A percentile compares a stretch with the other conserved stretches of the same genome.
phyloP scores from a whole-genome alignment of 2,329 filamentous ascomycete species.

The Dactylellina cionopaga region DNA sequence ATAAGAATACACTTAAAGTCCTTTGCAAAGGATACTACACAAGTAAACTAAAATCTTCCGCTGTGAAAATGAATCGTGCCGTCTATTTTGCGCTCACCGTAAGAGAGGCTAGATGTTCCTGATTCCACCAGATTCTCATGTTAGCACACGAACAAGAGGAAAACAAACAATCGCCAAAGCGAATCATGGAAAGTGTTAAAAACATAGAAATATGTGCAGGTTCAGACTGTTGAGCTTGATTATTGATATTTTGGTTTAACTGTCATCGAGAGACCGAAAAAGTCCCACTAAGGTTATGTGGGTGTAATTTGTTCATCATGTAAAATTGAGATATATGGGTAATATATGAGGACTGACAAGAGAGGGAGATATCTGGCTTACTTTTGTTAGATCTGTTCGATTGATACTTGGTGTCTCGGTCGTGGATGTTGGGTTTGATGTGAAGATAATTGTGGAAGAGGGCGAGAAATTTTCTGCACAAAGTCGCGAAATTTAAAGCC shows the following conservation, averaged over 20 bases:
- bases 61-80: too few relatives aligned
- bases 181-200: neutral
- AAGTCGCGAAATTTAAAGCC: conserved; percentile 29
- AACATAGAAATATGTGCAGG: neutral
- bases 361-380: too few relatives aligned
- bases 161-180: too few relatives aligned
- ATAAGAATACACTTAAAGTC: too few relatives aligned
- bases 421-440: neutral
- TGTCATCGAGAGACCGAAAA: conserved; percentile 36
- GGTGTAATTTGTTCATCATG: conserved; percentile 51
- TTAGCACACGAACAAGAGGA: too few relatives aligned
- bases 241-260: conserved; percentile 40
- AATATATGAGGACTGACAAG: neutral
- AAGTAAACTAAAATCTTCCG: too few relatives aligned
- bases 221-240: conserved; percentile 54
- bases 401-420: neutral
- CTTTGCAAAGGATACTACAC: too few relatives aligned
- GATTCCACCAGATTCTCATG: too few relatives aligned
- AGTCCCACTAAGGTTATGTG: conserved; percentile 36
- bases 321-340: neutral
- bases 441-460: neutral
- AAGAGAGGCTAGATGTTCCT: too few relatives aligned
- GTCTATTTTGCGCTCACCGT: too few relatives aligned
- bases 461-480: conserved; percentile 3
- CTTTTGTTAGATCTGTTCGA: too few relatives aligned